Evolutionary conservation across 2,329 filamentous ascomycete genomes (phyloP), one percentile per base, ranked within the genome.

Genomic region (Paecilomyces sp.): DNA sequence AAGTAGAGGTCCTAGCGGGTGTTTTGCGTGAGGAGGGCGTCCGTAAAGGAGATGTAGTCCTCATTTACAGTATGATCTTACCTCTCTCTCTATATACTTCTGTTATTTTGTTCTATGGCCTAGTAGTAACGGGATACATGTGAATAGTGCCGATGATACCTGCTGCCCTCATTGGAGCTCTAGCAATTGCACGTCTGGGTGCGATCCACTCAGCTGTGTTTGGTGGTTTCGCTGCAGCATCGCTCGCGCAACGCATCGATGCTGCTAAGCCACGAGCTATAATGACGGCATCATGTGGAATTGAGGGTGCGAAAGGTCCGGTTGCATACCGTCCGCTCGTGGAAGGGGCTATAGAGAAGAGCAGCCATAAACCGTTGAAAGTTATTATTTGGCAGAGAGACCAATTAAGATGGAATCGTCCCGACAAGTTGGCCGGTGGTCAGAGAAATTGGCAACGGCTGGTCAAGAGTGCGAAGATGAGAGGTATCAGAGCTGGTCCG

Each of bases 151-250:
- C 92, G 58, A 97, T 97, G 92, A 91, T 97, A 52, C 92, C 93
- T 0, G 88, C 91, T 0, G 90, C 92, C 1, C 73, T 96, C n/a
- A 86, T 95, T 62, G 92, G 89, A 9, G 91, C 94, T 64, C 84
- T 97, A 3, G 92, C 93, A 25, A 85, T 89, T 61, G 86, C 86
- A 62, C 85, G 92, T 9, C 80, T 97, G 0, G 93, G 92, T 11
- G 93, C 92, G 15, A 86, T 97, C 57, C 93, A 97, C 71, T 87
- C 90, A 3, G 91, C 96, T 3, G 93, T 97, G 3, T 97, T 97
- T 74, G 93, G 93, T 51, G 92, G 93, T 0, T 97, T 97, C 72
- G 91, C 91, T 0, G 82, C 92, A 0, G 80, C 82, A 9, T 90
- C 92, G 3, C 81, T 97, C 53, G 91, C 92, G 0, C 92, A 97